phyloP scores from a whole-genome alignment of 2,329 filamentous ascomycete genomes.

The Piedraia hortae region DNA sequence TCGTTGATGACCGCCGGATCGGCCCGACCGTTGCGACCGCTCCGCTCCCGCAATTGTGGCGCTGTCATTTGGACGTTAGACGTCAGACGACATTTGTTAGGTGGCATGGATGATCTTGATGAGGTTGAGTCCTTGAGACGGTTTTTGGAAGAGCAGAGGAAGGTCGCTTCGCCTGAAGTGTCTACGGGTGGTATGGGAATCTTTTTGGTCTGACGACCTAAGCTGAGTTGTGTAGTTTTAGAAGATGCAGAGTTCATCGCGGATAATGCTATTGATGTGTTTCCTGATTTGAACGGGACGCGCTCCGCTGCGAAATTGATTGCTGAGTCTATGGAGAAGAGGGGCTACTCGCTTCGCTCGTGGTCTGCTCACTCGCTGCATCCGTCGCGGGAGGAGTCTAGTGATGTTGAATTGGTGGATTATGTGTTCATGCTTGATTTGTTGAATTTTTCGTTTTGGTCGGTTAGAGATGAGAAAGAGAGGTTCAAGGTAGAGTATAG shows the following conservation, averaged over 20 bases:
- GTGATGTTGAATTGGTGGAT: conserved; percentile 25
- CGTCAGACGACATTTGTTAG: too few species aligned
- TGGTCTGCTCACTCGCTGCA: conserved; percentile 83
- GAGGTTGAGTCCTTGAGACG: too few species aligned
- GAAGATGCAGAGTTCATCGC: conserved; percentile 63
- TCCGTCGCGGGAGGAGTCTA: conserved; percentile 20
- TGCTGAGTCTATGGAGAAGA: conserved; percentile 55
- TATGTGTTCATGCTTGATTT: conserved; percentile 97
- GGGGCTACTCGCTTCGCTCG: conserved; percentile 53
- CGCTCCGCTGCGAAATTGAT: conserved; percentile 61
- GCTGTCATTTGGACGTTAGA: too few species aligned
- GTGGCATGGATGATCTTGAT: too few species aligned
- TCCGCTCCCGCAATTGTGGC: too few species aligned
- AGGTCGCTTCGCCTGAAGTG: too few species aligned
- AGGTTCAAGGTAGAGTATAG: conserved; percentile 63
- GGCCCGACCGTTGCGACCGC: too few species aligned
- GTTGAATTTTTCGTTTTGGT: conserved; percentile 93
- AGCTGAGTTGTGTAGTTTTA: too few species aligned
- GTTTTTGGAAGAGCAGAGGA: too few species aligned
- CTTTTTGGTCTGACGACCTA: too few species aligned
- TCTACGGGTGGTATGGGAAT: too few species aligned
- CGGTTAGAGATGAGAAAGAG: conserved; percentile 37
- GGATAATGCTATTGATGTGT: conserved; percentile 80
- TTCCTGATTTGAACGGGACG: conserved; percentile 55
- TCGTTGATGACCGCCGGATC: too few species aligned